Evolutionary conservation across 345 rosid species (phyloP).

Genomic region (Pelargonium nanum): DNA sequence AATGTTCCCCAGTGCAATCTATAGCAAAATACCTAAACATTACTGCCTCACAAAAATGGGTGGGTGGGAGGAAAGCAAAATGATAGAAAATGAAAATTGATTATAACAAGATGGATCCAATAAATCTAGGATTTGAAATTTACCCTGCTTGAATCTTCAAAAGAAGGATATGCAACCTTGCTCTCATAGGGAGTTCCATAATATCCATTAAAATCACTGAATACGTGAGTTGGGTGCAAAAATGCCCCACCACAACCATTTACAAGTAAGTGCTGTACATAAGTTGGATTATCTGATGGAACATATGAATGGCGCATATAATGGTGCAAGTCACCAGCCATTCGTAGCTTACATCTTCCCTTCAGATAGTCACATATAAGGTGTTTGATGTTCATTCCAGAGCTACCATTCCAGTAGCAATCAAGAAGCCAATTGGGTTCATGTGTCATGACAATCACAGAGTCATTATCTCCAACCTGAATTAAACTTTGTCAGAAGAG

Average conservation of each 20-base stretch:
- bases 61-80: slow-evolving; percentile 4
- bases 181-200: slow-evolving; percentile 58
- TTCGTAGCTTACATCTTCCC: slow-evolving; percentile 86
- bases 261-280: slow-evolving; percentile 84
- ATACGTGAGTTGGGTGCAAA: slow-evolving; percentile 97
- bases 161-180: slow-evolving; percentile 85
- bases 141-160: slow-evolving; percentile 98
- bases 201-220: slow-evolving; percentile 52
- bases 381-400: slow-evolving; percentile 79
- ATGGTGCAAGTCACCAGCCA: slow-evolving; percentile 97
- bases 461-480: slow-evolving; percentile 67
- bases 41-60: neutral
- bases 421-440: slow-evolving; percentile 99
- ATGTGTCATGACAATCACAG: slow-evolving; percentile 80
- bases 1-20: slow-evolving; percentile 98
- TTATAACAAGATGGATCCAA: slow-evolving; percentile 7
- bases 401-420: slow-evolving; percentile 71
- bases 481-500: slow-evolving; percentile 3
- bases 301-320: slow-evolving; percentile 88
- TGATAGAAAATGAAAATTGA: slow-evolving; percentile 2
- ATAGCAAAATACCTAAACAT: slow-evolving; percentile 18
- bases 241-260: slow-evolving; percentile 99
- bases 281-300: slow-evolving; percentile 62
- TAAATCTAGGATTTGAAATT: neutral
- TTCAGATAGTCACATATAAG: slow-evolving; percentile 68